Conservation (phyloP, 2,329 filamentous ascomycete genomes). For the Cordyceps cicadae region DNA sequence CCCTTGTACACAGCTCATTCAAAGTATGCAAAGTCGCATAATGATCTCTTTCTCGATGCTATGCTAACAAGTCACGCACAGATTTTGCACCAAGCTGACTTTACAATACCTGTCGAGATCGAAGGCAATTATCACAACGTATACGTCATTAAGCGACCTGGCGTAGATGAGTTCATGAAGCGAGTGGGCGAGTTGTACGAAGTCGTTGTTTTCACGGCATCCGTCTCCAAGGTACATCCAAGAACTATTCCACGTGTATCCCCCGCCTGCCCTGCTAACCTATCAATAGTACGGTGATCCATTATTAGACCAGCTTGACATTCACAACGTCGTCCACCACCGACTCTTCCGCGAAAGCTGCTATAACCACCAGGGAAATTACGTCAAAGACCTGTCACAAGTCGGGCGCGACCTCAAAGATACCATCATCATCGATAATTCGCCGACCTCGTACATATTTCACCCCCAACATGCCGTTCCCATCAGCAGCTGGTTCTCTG, state of each 20-base stretch:
- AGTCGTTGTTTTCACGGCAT: slow-evolving; percentile 97
- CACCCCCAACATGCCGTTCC: slow-evolving; percentile 97
- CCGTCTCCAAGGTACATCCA: slow-evolving; percentile 76
- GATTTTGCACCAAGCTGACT: slow-evolving; percentile 97
- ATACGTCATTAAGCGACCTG: slow-evolving; percentile 98
- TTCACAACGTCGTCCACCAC: slow-evolving; percentile 94
- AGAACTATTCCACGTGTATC: too few species aligned
- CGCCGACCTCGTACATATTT: slow-evolving; percentile 98
- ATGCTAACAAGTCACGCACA: slow-evolving; percentile 29
- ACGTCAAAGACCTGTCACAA: slow-evolving; percentile 97
- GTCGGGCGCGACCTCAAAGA: slow-evolving; percentile 91
- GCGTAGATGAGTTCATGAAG: slow-evolving; percentile 98
- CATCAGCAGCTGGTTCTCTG: slow-evolving; percentile 99
- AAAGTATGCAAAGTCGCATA: slow-evolving; percentile 53
- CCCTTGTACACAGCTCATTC: slow-evolving; percentile 95
- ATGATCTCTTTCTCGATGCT: slow-evolving; percentile 2
- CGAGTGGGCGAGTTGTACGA: slow-evolving; percentile 95
- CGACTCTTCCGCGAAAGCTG: slow-evolving; percentile 95
- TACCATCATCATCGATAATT: slow-evolving; percentile 99
- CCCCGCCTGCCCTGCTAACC: slow-evolving; percentile 16
- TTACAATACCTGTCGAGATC: slow-evolving; percentile 97
- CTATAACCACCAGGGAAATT: slow-evolving; percentile 99
- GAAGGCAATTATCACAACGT: slow-evolving; percentile 99
- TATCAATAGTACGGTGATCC: slow-evolving; percentile 78
- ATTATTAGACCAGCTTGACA: slow-evolving; percentile 89